Evolutionary conservation across 1,284 basidiomycete genomes (phyloP).

Genomic region (Ustilago esculenta): DNA sequence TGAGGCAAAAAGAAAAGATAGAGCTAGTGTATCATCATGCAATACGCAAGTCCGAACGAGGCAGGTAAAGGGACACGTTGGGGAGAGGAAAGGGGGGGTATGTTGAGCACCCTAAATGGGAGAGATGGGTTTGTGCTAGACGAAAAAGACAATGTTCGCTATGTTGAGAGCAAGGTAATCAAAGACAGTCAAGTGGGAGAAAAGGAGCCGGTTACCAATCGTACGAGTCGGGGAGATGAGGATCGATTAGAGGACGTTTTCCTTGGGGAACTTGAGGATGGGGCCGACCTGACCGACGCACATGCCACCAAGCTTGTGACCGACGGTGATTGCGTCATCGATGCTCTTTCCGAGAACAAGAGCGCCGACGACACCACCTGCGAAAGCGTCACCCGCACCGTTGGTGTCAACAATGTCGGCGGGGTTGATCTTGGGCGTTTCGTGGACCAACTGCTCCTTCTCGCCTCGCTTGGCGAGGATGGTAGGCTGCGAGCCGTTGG

Average conservation of each 20-base stretch:
- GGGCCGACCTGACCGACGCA: conserved; percentile 82
- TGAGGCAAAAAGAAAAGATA: too few species aligned
- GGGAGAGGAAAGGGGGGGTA: conserved; percentile 18
- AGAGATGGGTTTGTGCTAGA: neutral
- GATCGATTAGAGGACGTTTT: conserved; percentile 48
- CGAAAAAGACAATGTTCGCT: conserved; percentile 10
- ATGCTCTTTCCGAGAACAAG: conserved; percentile 81
- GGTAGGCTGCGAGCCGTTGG: conserved; percentile 85
- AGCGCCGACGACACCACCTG: conserved; percentile 94
- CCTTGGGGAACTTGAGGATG: conserved; percentile 64
- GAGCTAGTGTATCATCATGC: neutral
- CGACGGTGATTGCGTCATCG: conserved; percentile 82
- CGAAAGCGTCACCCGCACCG: conserved; percentile 98
- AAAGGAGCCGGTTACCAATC: too few species aligned
- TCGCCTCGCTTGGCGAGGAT: conserved; percentile 76
- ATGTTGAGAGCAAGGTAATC: conserved; percentile 34
- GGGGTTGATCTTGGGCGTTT: conserved; percentile 69
- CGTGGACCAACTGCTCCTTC: conserved; percentile 70
- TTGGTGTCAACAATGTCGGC: conserved; percentile 87
- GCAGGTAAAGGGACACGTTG: neutral
- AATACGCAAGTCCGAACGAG: conserved; percentile 13
- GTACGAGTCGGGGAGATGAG: too few species aligned
- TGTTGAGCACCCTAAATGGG: conserved; percentile 51
- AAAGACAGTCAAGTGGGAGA: too few species aligned
- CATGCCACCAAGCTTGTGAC: conserved; percentile 89